These are phyloP conservation scores for Schwanniomyces polymorphus DNA, from an alignment of 805 yeast species.

Conservation along the genomic window DNA sequence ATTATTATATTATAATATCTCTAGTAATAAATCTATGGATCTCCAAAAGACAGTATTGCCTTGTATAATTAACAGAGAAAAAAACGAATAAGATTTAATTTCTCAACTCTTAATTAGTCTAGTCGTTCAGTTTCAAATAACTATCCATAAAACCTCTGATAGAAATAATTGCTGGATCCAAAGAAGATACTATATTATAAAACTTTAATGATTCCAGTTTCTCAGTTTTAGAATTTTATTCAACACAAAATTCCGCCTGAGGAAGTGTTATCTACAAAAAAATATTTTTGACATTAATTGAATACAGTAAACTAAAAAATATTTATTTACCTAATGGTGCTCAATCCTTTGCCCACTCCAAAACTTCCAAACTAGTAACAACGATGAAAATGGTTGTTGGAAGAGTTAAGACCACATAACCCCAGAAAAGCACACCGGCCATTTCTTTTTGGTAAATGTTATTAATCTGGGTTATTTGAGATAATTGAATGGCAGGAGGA, in stretches of 20 bases:
- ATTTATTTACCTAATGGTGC: not conserved
- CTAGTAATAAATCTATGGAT: not conserved
- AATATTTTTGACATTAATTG: not conserved
- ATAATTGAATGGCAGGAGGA: slow-evolving; percentile 82
- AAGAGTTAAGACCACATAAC: slow-evolving; percentile 70
- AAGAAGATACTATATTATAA: not conserved
- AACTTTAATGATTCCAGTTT: not conserved
- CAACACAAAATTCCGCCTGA: not conserved
- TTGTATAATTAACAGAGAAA: not conserved
- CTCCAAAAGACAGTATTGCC: not conserved
- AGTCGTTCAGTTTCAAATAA: not conserved
- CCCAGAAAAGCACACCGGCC: slow-evolving; percentile 83
- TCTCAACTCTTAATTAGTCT: not conserved
- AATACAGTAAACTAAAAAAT: not conserved
- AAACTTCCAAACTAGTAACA: slow-evolving; percentile 61
- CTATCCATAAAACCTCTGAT: not conserved
- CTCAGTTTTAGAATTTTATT: not conserved
- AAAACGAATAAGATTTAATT: not conserved
- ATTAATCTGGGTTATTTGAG: slow-evolving; percentile 78
- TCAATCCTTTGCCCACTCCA: slow-evolving; percentile 45
- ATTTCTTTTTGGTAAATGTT: slow-evolving; percentile 76
- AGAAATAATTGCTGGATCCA: not conserved
- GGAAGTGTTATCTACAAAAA: not conserved
- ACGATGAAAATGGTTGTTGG: slow-evolving; percentile 77
- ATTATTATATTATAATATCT: not conserved